Evolutionary conservation across 495 filamentous ascomycete genomes (phyloP), one percentile per base, ranked within the genome.

Genomic region (Xylaria venustula): DNA sequence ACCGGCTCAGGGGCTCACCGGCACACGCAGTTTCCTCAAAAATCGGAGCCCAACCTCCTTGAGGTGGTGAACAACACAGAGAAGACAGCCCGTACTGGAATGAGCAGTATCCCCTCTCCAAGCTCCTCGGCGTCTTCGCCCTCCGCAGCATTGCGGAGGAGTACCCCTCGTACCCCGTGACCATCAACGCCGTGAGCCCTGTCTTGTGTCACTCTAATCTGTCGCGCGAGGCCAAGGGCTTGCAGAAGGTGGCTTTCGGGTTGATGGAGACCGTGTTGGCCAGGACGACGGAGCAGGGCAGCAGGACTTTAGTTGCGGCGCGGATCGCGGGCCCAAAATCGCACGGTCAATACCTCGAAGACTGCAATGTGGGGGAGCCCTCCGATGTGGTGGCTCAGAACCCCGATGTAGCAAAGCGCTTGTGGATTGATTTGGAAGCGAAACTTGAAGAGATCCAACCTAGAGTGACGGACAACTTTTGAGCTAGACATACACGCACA

Each of bases 151-250:
- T 88, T 0, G 80, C 79, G 2, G 60, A 58, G 5, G 67, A 64
- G 5, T 48, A 70, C 8, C 65, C 66, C 17, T 63, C 70, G 3
- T 64, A 66, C 22, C 58, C 62, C 40, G 81, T 89, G 17, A 74
- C 84, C 22, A 67, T 88, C 53, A 85, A 84, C 64, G 71, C 75
- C 20, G 41, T 81, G 6, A 81, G 79, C 51, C 85, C 85, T 0
- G 82, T 83, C 1, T 59, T 83, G 40, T 84, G 79, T 66, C 61
- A 76, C 46, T 79, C 83, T 4, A 60, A 67, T 2, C 63, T 86
- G 0, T 66, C 62, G 2, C 70, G 81, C 1, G 71, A 84, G 42
- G 22, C 61, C 6, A 54, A 53, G n/a, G 25, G 42, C 1, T 7
- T 66, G 22, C 30, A 47, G 9, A 64, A 60, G 0, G 53, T 54